Evolutionary conservation across 305 asterid genomes (phyloP), one percentile per base, ranked within the genome.

Genomic region (Rubia peregrina): DNA sequence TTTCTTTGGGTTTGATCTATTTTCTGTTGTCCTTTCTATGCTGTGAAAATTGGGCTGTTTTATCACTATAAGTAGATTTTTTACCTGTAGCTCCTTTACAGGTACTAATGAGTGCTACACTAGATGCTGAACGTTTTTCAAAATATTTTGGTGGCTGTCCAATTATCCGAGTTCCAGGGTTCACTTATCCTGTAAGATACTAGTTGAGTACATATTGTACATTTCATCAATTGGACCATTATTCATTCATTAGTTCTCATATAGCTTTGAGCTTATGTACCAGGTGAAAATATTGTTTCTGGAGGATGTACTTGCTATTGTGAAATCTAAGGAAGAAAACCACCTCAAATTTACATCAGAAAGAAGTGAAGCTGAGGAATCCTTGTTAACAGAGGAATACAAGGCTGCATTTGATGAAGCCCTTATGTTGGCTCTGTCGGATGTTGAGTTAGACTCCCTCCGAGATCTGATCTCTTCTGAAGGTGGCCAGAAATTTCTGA

Each of bases 61-160:
- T 5, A 14, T 36, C 21, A 42, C 49, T 24, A 26, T 46, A 30
- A 17, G 24, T n/a, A 42, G 26, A 14, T 61, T 44, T 53, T 76
- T 79, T 44, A 68, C 69, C 16, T 42, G 33, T 73, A 80, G 60
- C 69, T 74, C 70, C 60, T 71, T 73, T 77, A 62, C 88, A 94
- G 98, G 84, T 94, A 69, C 73, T 95, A 77, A 95, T 95, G 99
- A 95, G 99, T 78, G 98, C 99, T 80, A 91, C 99, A 77, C 79
- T 91, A 71, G 99, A 91, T 75, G 95, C 96, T 46, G 97, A 95
- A 61, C 89, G 90, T 30, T 95, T 90, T 81, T 91, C 99, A 38
- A 77, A 80, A 64, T 95, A 95, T 80, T 95, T 95, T 74, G 87
- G 94, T 81, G 92, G 91, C 74, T 95, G 96, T 80, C 99, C 96